These are phyloP conservation scores for Aspergillus arachidicola DNA, from an alignment of 2,329 filamentous ascomycete species.

Conservation along the genomic window DNA sequence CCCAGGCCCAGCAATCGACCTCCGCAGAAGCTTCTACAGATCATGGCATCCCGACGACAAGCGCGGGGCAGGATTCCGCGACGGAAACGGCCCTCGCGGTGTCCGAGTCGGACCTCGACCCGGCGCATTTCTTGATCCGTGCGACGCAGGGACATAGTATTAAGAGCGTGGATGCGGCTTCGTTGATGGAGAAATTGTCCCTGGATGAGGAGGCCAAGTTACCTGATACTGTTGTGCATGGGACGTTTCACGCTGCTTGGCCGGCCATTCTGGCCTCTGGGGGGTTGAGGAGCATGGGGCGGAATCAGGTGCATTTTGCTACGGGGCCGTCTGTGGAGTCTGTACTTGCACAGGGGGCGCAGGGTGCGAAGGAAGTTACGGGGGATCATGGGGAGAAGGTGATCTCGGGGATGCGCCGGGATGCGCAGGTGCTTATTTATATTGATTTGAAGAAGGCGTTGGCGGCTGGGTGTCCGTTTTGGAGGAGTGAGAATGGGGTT, in stretches of 20 bases:
- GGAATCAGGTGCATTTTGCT: slow-evolving; percentile 91
- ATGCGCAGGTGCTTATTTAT: slow-evolving; percentile 76
- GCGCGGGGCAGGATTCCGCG: slow-evolving; percentile 30
- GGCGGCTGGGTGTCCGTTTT: slow-evolving; percentile 67
- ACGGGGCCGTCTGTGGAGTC: slow-evolving; percentile 63
- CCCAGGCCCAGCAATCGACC: slow-evolving; percentile 5
- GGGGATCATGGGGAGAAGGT: slow-evolving; percentile 46
- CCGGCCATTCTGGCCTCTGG: slow-evolving; percentile 71
- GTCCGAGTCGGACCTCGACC: slow-evolving; percentile 56
- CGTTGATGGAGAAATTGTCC: slow-evolving; percentile 70
- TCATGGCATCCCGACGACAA: slow-evolving; percentile 23
- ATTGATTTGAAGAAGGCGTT: slow-evolving; percentile 72
- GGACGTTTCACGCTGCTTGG: slow-evolving; percentile 85
- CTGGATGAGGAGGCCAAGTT: slow-evolving; percentile 54
- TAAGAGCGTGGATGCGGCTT: slow-evolving; percentile 67
- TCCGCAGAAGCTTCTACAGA: slow-evolving; percentile 15
- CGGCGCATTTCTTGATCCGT: slow-evolving; percentile 79
- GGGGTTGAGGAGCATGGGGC: slow-evolving; percentile 76
- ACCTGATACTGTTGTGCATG: slow-evolving; percentile 75
- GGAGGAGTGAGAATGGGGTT: slow-evolving; percentile 77
- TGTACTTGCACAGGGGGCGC: slow-evolving; percentile 31
- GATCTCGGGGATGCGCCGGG: slow-evolving; percentile 78
- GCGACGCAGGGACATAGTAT: slow-evolving; percentile 95
- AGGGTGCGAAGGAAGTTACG: slow-evolving; percentile 19
- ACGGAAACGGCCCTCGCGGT: slow-evolving; percentile 41